phyloP scores from a whole-genome alignment of 2,329 filamentous ascomycete species.

The Gremmenia infestans region DNA sequence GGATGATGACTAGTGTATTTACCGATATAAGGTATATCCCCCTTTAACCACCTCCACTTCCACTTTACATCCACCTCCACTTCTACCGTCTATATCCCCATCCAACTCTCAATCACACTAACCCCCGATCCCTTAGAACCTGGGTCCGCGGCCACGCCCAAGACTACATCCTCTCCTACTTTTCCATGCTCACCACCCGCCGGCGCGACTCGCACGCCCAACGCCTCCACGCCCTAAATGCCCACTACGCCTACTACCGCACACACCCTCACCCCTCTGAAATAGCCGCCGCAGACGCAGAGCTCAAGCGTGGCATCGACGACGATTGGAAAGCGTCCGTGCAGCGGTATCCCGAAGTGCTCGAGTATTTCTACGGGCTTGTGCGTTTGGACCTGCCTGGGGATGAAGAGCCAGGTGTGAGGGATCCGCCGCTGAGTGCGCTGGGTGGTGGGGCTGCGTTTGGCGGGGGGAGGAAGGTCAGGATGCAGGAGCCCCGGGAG shows the following conservation, averaged over 20 bases:
- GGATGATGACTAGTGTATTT: constrained; percentile 59
- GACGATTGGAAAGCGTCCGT: constrained; percentile 74
- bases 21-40: constrained; percentile 55
- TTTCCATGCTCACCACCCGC: constrained; percentile 54
- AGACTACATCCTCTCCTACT: constrained; percentile 64
- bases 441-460: constrained; percentile 13
- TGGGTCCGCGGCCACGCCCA: constrained; percentile 64
- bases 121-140: constrained; percentile 37
- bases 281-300: constrained; percentile 58
- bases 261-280: constrained; percentile 55
- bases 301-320: constrained; percentile 69
- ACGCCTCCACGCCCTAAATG: constrained; percentile 51
- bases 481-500: constrained; percentile 20
- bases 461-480: constrained; percentile 24
- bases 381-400: constrained; percentile 61
- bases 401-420: constrained; percentile 55
- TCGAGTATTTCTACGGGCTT: constrained; percentile 73
- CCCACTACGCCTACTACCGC: constrained; percentile 54
- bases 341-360: constrained; percentile 72
- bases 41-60: neutral
- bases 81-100: neutral
- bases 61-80: no score
- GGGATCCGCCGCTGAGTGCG: constrained; percentile 53
- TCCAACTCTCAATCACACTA: neutral
- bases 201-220: constrained; percentile 53